Conservation (phyloP, 2,329 filamentous ascomycete genomes). For the Aspergillus puulaauensis region DNA sequence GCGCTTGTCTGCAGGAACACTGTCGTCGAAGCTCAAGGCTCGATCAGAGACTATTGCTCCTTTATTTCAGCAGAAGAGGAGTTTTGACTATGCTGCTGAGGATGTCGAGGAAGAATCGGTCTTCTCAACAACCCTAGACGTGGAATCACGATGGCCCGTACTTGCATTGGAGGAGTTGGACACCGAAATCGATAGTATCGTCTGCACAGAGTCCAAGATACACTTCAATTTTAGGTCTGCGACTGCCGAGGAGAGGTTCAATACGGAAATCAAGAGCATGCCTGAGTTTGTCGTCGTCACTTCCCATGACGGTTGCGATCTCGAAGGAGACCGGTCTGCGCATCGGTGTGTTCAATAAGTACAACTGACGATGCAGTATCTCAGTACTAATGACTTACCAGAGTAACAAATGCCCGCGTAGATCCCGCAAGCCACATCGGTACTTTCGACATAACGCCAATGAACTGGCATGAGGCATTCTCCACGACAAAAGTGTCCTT, state of each 20-base stretch:
- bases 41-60: not conserved
- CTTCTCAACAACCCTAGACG: not conserved
- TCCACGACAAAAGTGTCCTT: not conserved
- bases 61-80: not conserved
- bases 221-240: not conserved
- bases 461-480: conserved; percentile 1
- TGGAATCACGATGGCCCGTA: not conserved
- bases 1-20: not conserved
- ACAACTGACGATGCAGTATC: not conserved
- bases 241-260: not conserved
- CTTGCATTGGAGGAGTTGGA: not conserved
- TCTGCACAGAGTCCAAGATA: not conserved
- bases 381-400: not conserved
- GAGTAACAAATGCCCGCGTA: not conserved
- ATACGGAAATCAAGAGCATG: not conserved
- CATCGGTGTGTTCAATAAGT: not conserved
- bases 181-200: not conserved
- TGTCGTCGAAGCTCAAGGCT: not conserved
- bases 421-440: not conserved
- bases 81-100: not conserved
- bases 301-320: conserved; percentile 1
- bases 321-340: not conserved
- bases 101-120: not conserved
- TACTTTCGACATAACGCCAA: not conserved
- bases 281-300: not conserved